These are phyloP conservation scores for Talaromyces sp. DNA, from an alignment of 2,329 filamentous ascomycete species.

Conservation along the genomic window DNA sequence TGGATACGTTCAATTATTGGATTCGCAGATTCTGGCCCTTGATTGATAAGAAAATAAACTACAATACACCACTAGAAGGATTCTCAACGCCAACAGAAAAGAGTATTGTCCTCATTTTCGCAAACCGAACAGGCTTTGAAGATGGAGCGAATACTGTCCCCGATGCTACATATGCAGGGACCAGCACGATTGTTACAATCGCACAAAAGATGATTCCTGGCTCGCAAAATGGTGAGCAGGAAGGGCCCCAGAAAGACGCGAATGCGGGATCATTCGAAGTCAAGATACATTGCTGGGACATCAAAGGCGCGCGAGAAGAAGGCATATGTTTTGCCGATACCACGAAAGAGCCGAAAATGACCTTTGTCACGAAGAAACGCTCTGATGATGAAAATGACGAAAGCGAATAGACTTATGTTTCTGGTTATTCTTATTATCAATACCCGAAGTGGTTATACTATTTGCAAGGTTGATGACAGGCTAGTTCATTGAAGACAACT, in stretches of 20 bases:
- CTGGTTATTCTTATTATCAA: neutral
- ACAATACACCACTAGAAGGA: slow-evolving; percentile 8
- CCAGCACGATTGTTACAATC: slow-evolving; percentile 40
- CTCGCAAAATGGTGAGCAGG: slow-evolving; percentile 13
- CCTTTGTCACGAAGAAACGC: slow-evolving; percentile 20
- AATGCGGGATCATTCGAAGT: slow-evolving; percentile 20
- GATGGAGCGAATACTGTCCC: slow-evolving; percentile 25
- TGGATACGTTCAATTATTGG: slow-evolving; percentile 60
- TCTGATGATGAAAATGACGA: neutral
- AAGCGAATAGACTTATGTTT: neutral
- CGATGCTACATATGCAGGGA: slow-evolving; percentile 42
- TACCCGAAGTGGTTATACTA: neutral
- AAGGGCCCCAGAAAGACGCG: neutral
- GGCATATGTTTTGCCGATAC: slow-evolving; percentile 44
- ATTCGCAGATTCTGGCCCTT: slow-evolving; percentile 53
- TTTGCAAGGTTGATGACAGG: neutral
- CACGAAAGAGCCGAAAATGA: slow-evolving; percentile 31
- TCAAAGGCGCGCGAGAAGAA: slow-evolving; percentile 39
- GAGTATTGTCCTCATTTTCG: slow-evolving; percentile 41
- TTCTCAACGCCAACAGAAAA: slow-evolving; percentile 15
- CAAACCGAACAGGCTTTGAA: slow-evolving; percentile 42
- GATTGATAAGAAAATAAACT: slow-evolving; percentile 26
- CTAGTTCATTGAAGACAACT: too few relatives aligned
- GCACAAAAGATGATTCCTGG: slow-evolving; percentile 21
- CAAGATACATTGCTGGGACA: slow-evolving; percentile 41